Conservation (phyloP, 2,329 filamentous ascomycete species). For the Calonectria hongkongensis region DNA sequence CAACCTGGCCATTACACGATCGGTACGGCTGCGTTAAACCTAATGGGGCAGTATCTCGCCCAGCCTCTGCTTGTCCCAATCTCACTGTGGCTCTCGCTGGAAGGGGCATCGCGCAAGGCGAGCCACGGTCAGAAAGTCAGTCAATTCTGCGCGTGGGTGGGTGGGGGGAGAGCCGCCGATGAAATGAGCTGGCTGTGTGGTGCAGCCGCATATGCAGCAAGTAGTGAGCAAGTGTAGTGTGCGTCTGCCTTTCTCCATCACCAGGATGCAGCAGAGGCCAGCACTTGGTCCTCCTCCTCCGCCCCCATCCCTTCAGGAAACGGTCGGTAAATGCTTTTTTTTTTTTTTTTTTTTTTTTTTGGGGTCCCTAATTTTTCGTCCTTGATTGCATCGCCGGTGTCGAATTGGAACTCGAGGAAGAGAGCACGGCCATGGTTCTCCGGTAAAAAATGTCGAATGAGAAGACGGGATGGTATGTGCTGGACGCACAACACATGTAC, state of each 20-base stretch:
- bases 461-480: constrained; percentile 14
- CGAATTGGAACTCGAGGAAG: not conserved
- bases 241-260: constrained; percentile 11
- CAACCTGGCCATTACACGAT: constrained; percentile 12
- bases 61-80: constrained; percentile 31
- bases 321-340: not conserved
- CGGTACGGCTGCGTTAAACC: constrained; percentile 42
- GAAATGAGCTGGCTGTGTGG: constrained; percentile 51
- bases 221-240: constrained; percentile 20
- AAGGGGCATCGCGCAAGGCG: constrained; percentile 26
- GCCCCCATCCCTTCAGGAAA: constrained; percentile 27
- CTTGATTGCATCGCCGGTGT: constrained; percentile 6
- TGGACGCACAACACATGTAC: constrained; percentile 5
- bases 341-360: not conserved
- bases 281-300: constrained; percentile 38
- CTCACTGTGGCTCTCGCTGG: constrained; percentile 38
- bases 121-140: constrained; percentile 22
- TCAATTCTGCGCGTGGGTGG: constrained; percentile 37
- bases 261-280: constrained; percentile 38
- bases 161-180: constrained; percentile 40
- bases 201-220: constrained; percentile 41
- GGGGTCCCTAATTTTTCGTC: not conserved
- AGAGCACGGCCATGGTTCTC: constrained; percentile 24
- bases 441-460: constrained; percentile 17
- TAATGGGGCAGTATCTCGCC: constrained; percentile 44